Base-by-base conservation (phyloP, 176 grass and related monocot genomes). In the Ensete glaucum region DNA sequence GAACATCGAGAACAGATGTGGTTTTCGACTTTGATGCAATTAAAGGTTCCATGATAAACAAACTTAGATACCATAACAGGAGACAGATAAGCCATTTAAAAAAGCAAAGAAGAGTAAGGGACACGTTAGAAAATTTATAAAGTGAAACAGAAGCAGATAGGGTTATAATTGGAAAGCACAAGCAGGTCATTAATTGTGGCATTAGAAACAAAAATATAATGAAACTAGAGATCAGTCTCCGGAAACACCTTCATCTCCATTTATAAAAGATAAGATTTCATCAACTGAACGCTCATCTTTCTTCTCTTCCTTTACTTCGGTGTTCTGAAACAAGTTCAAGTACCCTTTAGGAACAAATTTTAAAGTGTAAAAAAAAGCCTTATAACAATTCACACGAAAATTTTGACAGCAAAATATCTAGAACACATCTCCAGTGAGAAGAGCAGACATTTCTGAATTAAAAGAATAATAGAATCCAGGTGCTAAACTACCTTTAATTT, bases 191-290 rank as follows among this genome's bases (percentile, higher is more conserved):
- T 11, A 50, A 23, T 64, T 69, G 15, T 70, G 1, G 17, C 16
- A 50, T 21, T 13, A 13, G n/a, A 15, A 70, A 50, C 71, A 73
- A 50, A 50, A 71, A 73, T 6, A 13, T 23, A 54, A 54, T 17
- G 8, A 54, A 55, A 10, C 67, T 50, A 70, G 27, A 87, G 76
- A 85, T 83, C 86, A 83, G 83, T 92, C 73, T 75, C 71, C 77
- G 65, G 81, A 92, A 56, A 80, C 91, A 99, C 96, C 96, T 92
- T 89, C 89, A 79, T 96, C 86, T 48, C 96, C 96, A 89, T 99
- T 99, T 82, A 99, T 99, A 88, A 89, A 99, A 89, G 91, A 95
- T 56, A 99, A 63, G 80, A 99, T 78, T 82, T 99, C 96, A 88
- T 99, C 96, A 84, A 99, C 87, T 34, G 96, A 99, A 55, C 96